phyloP scores from a whole-genome alignment of 129 eudicot species.

The Lactuca sativa region DNA sequence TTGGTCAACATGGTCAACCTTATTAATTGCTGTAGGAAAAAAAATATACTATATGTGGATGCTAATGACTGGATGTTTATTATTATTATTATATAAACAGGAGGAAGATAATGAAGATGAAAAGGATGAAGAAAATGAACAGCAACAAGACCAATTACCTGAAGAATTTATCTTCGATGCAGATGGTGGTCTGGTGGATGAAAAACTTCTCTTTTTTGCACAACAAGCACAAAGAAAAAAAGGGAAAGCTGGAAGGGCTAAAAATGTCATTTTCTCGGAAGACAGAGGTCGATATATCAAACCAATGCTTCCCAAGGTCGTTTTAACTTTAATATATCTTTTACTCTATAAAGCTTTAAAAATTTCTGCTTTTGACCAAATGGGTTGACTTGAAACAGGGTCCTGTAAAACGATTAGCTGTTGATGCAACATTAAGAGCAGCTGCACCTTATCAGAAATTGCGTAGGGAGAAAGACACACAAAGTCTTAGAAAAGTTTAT shows the following conservation, averaged over 20 bases:
- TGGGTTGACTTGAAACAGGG: conserved; percentile 51
- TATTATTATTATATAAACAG: conserved; percentile 32
- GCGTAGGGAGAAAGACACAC: conserved; percentile 68
- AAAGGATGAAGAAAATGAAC: conserved; percentile 77
- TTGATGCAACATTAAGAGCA: conserved; percentile 98
- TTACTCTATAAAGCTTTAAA: no score
- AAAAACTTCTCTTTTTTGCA: conserved; percentile 98
- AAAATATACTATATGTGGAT: not conserved
- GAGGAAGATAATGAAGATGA: conserved; percentile 55
- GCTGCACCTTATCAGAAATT: conserved; percentile 99
- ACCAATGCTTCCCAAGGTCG: conserved; percentile 98
- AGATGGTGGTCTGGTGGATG: conserved; percentile 97
- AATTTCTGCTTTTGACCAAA: not conserved
- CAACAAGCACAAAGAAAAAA: conserved; percentile 90
- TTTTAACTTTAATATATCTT: no score
- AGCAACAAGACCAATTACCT: conserved; percentile 86
- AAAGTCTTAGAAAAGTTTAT: conserved; percentile 69
- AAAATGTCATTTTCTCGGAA: conserved; percentile 95
- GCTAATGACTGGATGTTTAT: conserved; percentile 14
- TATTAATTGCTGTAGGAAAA: not conserved
- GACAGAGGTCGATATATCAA: conserved; percentile 96
- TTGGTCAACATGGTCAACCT: conserved; percentile 22
- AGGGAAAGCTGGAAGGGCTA: conserved; percentile 99
- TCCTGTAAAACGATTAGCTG: conserved; percentile 93
- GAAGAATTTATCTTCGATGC: conserved; percentile 98